A percentile compares a stretch with the other conserved stretches of the same genome.
Conservation (phyloP, 805 yeast genomes). For the Starmerella bacillaris region DNA sequence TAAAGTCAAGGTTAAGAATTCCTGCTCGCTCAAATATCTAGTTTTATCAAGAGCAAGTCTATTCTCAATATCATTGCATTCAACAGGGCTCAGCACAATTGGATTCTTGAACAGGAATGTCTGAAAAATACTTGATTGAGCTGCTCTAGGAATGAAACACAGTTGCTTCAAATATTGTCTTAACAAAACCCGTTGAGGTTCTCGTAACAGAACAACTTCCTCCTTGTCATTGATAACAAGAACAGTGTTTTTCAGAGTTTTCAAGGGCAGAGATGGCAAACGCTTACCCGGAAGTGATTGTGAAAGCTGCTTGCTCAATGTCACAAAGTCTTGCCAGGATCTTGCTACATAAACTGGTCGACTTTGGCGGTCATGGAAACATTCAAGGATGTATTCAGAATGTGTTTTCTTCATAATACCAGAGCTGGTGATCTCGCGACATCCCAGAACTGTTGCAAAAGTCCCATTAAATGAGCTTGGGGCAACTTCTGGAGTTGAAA, state of each 20-base stretch:
- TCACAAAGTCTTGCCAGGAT: conserved; percentile 50
- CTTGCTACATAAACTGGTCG: conserved; percentile 35
- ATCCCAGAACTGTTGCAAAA: conserved; percentile 53
- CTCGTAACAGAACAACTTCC: conserved; percentile 36
- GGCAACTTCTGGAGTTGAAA: conserved; percentile 8
- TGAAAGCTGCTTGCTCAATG: conserved; percentile 33
- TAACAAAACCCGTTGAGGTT: conserved; percentile 57
- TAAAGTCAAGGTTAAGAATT: conserved; percentile 54
- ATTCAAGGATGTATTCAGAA: conserved; percentile 21
- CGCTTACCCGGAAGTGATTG: conserved; percentile 51
- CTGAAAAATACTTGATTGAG: conserved; percentile 33
- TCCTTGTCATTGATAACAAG: conserved; percentile 6
- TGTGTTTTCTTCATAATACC: conserved; percentile 18
- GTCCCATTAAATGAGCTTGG: conserved; percentile 34
- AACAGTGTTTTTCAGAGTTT: conserved; percentile 21
- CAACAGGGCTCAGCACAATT: conserved; percentile 28
- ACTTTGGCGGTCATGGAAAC: conserved; percentile 17
- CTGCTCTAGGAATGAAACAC: conserved; percentile 35
- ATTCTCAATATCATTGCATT: conserved; percentile 36
- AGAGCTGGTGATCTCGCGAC: conserved; percentile 24
- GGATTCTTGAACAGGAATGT: conserved; percentile 34
- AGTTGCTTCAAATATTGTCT: conserved; percentile 51
- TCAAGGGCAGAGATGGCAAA: conserved; percentile 41
- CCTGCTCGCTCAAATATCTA: conserved; percentile 42
- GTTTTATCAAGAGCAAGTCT: conserved; percentile 48